Evolutionary conservation across 1,139 yeast genomes (phyloP).

Genomic region (Suhomyces wounanorum): DNA sequence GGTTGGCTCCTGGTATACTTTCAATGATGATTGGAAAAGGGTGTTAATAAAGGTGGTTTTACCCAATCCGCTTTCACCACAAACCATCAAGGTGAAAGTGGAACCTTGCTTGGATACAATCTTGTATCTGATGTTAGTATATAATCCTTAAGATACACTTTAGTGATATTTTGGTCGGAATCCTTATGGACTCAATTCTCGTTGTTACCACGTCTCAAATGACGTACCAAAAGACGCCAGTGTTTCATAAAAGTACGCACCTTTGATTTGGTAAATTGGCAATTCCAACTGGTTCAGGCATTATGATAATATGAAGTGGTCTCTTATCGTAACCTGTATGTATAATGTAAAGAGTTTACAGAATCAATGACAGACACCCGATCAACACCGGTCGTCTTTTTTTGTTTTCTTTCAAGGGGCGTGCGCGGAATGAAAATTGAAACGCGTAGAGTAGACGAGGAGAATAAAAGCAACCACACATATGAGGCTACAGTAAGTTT

Average conservation of each 20-base stretch:
- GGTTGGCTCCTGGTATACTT: slow-evolving; percentile 63
- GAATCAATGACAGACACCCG: slow-evolving; percentile 7
- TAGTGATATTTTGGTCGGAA: background rate
- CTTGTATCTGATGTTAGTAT: slow-evolving; percentile 59
- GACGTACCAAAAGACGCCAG: background rate
- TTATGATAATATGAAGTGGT: slow-evolving; percentile 8
- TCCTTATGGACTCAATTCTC: background rate
- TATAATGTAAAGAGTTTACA: background rate
- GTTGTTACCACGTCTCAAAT: slow-evolving; percentile 1
- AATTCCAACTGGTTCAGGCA: slow-evolving; percentile 70
- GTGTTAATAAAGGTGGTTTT: slow-evolving; percentile 95
- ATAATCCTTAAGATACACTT: background rate
- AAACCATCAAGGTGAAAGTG: slow-evolving; percentile 88
- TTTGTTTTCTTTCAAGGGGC: slow-evolving; percentile 12
- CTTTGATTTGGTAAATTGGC: slow-evolving; percentile 92
- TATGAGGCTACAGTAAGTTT: background rate
- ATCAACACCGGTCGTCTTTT: slow-evolving; percentile 12
- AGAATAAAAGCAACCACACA: background rate
- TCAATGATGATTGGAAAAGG: slow-evolving; percentile 72
- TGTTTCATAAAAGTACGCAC: slow-evolving; percentile 40
- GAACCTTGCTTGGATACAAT: slow-evolving; percentile 89
- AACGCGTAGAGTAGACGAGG: slow-evolving; percentile 8
- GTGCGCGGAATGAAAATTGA: slow-evolving; percentile 11
- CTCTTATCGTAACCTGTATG: slow-evolving; percentile 2
- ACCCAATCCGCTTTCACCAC: slow-evolving; percentile 95